Base-by-base conservation (phyloP, 2,329 filamentous ascomycete species). In the Fusarium torreyae region DNA sequence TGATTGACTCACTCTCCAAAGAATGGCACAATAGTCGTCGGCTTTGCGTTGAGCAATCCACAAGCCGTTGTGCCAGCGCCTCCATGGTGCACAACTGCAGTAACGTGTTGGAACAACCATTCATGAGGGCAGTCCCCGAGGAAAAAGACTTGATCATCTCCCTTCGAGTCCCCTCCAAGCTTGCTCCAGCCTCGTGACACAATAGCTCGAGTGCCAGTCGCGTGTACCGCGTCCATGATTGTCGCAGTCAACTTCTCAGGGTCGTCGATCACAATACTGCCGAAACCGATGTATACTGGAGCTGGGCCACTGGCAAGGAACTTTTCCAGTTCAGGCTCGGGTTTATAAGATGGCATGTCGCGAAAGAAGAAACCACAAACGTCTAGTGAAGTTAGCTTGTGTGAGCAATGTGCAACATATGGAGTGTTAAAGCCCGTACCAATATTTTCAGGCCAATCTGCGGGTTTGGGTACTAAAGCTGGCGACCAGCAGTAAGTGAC, bases 401-500 rank as follows among this genome's bases (percentile, higher is more conserved):
- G 13, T 11, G 18, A n/a, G 1, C 3, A 6, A 2, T 2, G 3
- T 8, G 22, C 22, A 7, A 24, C 7, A 6, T 17, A 4, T 2
- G 2, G 10, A 6, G 7, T 9, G 7, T 7, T 6, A 1, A 17
- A 15, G 36, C 6, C 6, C 66, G 0, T 84, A 71, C 86, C 86
- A 31, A 92, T 90, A 55, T 90, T 83, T 1, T 83, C 77, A 1
- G 83, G 84, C 90, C 90, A 92, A 71, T 92, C 90, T 3, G 80
- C 81, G 0, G 90, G 90, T 69, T 92, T 92, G 0, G 88, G 86
- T 1, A 92, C 88, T 15, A 92, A 77, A 6, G 88, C 84, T 0
- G 89, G 88, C 1, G 89, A 92, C 92, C 92, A 94, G 76, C 92
- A 92, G 71, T 94, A 95, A 0, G 92, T 94, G 61, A 91, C 91